phyloP scores from a whole-genome alignment of 164 flowering plant species.

The Kalanchoe fedtschenkoi region DNA sequence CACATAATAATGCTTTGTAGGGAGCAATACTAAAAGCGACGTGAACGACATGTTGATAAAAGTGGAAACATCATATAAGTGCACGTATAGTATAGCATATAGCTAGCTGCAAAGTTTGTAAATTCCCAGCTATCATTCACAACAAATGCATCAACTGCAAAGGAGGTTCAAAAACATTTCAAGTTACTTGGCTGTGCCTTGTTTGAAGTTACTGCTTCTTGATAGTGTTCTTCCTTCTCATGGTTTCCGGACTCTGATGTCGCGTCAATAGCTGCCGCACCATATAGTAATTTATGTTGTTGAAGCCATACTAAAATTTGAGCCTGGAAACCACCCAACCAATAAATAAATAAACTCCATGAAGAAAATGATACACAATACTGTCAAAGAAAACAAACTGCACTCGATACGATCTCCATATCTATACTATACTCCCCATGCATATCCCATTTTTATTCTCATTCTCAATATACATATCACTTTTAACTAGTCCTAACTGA shows the following conservation, averaged over 20 bases:
- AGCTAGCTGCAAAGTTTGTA: background rate
- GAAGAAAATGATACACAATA: slow-evolving; percentile 1
- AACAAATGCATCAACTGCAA: background rate
- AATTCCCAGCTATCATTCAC: background rate
- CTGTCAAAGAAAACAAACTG: background rate
- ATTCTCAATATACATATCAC: background rate
- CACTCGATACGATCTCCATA: background rate
- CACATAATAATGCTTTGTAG: no score
- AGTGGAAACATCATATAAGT: background rate
- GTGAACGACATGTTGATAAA: background rate
- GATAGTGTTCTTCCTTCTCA: no score
- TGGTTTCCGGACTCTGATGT: no score
- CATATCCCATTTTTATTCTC: background rate
- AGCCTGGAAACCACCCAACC: background rate
- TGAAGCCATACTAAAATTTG: background rate
- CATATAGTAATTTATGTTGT: background rate
- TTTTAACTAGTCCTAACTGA: slow-evolving; percentile 1
- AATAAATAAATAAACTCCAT: background rate
- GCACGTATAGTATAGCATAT: background rate
- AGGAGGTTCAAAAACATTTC: no score
- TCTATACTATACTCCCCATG: background rate
- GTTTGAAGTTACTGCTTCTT: no score
- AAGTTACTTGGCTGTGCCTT: no score
- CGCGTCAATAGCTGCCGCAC: background rate
- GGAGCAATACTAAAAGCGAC: no score